Percentiles rank a stretch among this genome's conserved stretches.
These are phyloP conservation scores for Apiosordaria backusii DNA, from an alignment of 495 filamentous ascomycete species.

Conservation along the genomic window DNA sequence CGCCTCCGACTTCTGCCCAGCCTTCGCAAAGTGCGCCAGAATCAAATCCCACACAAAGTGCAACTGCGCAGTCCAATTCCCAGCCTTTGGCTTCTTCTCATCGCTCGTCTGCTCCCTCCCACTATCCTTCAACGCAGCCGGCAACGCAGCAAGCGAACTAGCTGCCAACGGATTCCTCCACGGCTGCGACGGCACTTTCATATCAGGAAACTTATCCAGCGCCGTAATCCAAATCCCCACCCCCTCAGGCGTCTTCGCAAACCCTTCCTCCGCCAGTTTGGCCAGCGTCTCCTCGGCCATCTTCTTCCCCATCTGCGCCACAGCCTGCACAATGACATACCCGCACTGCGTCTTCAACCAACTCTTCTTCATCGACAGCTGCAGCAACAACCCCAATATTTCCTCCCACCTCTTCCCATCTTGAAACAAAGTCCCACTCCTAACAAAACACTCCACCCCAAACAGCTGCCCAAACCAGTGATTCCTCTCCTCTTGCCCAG, in stretches of 20 bases:
- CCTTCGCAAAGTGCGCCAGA: slow-evolving; percentile 47
- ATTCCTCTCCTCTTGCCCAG: slow-evolving; percentile 80
- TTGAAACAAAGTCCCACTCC: slow-evolving; percentile 66
- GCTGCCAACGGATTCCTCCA: slow-evolving; percentile 75
- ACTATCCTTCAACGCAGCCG: slow-evolving; percentile 75
- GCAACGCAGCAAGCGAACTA: slow-evolving; percentile 59
- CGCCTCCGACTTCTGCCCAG: slow-evolving; percentile 26
- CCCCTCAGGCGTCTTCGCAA: slow-evolving; percentile 77
- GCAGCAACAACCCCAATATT: slow-evolving; percentile 56
- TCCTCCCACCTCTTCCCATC: slow-evolving; percentile 57
- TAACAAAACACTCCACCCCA: slow-evolving; percentile 78
- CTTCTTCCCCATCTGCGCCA: slow-evolving; percentile 47
- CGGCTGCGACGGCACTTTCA: slow-evolving; percentile 59
- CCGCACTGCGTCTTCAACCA: slow-evolving; percentile 90
- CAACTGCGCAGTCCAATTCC: slow-evolving; percentile 71
- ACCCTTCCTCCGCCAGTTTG: slow-evolving; percentile 56
- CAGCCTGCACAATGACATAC: slow-evolving; percentile 58
- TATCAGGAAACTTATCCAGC: slow-evolving; percentile 58
- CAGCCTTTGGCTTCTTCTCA: slow-evolving; percentile 42
- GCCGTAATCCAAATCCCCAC: slow-evolving; percentile 81
- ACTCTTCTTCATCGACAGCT: slow-evolving; percentile 61
- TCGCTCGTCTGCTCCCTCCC: slow-evolving; percentile 50
- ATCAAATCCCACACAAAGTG: slow-evolving; percentile 88
- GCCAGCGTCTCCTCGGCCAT: slow-evolving; percentile 60
- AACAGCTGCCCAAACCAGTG: slow-evolving; percentile 82